phyloP scores from a whole-genome alignment of 2,329 filamentous ascomycete genomes.

The Whalleya microplaca region DNA sequence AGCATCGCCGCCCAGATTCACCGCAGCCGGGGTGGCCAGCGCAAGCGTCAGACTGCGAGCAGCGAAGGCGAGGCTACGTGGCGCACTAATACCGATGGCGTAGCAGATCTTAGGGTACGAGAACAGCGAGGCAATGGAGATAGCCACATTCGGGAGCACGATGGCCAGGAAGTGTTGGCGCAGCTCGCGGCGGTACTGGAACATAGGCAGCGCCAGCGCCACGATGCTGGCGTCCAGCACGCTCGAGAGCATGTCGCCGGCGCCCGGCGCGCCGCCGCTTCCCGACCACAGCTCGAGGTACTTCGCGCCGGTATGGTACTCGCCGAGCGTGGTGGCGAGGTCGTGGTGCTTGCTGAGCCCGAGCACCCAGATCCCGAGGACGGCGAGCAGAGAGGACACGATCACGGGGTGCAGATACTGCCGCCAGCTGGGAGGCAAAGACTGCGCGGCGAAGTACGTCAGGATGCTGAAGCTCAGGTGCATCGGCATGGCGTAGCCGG shows the following conservation, averaged over 20 bases:
- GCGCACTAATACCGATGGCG: slow-evolving; percentile 56
- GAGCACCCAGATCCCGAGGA: slow-evolving; percentile 57
- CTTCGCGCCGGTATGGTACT: slow-evolving; percentile 56
- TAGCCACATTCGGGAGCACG: slow-evolving; percentile 53
- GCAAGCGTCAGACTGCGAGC: slow-evolving; percentile 62
- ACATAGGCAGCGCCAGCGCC: slow-evolving; percentile 63
- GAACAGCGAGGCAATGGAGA: slow-evolving; percentile 59
- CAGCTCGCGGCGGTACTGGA: slow-evolving; percentile 61
- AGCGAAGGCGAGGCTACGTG: slow-evolving; percentile 58
- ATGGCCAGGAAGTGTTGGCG: slow-evolving; percentile 57
- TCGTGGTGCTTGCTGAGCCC: slow-evolving; percentile 48
- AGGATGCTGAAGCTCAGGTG: slow-evolving; percentile 54
- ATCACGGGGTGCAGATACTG: slow-evolving; percentile 62
- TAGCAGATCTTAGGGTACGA: slow-evolving; percentile 60
- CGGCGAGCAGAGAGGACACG: slow-evolving; percentile 56
- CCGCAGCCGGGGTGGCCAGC: slow-evolving; percentile 59
- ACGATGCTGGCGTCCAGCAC: slow-evolving; percentile 63
- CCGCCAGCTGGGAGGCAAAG: slow-evolving; percentile 52
- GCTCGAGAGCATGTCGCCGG: slow-evolving; percentile 59
- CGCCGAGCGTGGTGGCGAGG: slow-evolving; percentile 46
- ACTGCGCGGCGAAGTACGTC: slow-evolving; percentile 53
- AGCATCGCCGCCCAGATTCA: slow-evolving; percentile 59
- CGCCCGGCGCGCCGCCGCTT: slow-evolving; percentile 47
- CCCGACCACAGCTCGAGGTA: slow-evolving; percentile 53
- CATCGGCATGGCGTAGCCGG: slow-evolving; percentile 55